A percentile compares a stretch with the other conserved stretches of the same genome.
Conservation (phyloP, 768 basidiomycete genomes). For the Terana coerulea region DNA sequence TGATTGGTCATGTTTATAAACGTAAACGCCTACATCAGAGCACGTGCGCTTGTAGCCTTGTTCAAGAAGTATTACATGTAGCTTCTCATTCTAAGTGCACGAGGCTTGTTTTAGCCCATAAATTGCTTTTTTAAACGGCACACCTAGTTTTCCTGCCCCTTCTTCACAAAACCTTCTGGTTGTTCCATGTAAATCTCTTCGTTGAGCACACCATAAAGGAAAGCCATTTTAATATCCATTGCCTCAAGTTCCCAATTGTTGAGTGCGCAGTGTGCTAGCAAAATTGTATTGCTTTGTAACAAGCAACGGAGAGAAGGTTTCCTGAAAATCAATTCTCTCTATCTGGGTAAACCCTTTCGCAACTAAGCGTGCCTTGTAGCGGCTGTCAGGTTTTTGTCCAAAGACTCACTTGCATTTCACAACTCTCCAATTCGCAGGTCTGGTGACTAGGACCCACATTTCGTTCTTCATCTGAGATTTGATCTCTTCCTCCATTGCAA, state of each 20-base stretch:
- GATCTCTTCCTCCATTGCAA: background rate
- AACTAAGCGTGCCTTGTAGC: conserved; percentile 25
- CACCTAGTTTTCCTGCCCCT: conserved; percentile 19
- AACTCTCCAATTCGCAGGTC: background rate
- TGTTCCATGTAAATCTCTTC: conserved; percentile 13
- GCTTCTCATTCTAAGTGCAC: conserved; percentile 13
- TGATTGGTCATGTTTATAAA: conserved; percentile 16
- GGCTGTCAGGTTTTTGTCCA: conserved; percentile 18
- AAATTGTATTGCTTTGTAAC: conserved; percentile 18
- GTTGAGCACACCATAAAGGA: conserved; percentile 26
- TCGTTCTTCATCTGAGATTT: background rate
- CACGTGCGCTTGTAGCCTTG: conserved; percentile 24
- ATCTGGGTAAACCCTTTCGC: conserved; percentile 19
- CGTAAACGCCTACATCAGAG: conserved; percentile 24
- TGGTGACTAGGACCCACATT: background rate
- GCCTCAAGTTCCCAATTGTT: conserved; percentile 22
- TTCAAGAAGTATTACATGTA: conserved; percentile 6
- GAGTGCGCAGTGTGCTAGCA: conserved; percentile 25
- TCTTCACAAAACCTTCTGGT: conserved; percentile 17
- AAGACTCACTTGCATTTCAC: background rate
- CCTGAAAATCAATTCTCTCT: conserved; percentile 24
- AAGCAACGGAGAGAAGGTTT: conserved; percentile 30
- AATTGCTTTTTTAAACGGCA: conserved; percentile 24
- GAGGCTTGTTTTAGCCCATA: conserved; percentile 35
- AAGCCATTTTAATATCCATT: conserved; percentile 25